phyloP scores from a whole-genome alignment of 768 basidiomycete species.

The Naganishia antarctica region DNA sequence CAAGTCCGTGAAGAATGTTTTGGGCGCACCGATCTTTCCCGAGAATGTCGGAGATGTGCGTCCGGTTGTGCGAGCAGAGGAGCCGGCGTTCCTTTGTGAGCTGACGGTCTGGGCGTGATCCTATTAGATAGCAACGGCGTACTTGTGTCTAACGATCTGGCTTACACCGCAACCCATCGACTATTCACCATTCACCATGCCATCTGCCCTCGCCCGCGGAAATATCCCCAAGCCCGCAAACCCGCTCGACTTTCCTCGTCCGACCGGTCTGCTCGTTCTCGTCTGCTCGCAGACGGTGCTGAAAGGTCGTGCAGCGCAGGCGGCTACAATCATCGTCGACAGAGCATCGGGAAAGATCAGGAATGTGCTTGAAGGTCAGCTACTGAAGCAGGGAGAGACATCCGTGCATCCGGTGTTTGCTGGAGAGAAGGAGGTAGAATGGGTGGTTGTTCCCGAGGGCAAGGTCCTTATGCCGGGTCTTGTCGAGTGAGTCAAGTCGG shows the following conservation, averaged over 20 bases:
- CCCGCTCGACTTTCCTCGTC: constrained; percentile 2
- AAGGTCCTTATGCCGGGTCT: constrained; percentile 69
- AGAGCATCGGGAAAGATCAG: constrained; percentile 60
- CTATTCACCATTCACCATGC: neutral
- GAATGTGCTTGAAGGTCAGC: constrained; percentile 52
- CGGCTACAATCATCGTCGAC: constrained; percentile 66
- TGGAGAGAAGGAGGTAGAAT: constrained; percentile 46
- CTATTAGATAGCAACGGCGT: too few relatives aligned
- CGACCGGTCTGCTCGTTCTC: constrained; percentile 49
- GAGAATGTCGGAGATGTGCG: constrained; percentile 6
- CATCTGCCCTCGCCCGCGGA: neutral
- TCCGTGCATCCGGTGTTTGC: constrained; percentile 36
- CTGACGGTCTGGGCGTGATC: too few relatives aligned
- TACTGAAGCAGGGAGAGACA: constrained; percentile 24
- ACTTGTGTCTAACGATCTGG: neutral
- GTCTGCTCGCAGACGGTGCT: constrained; percentile 61
- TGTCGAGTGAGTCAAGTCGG: constrained; percentile 60
- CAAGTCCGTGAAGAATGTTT: neutral
- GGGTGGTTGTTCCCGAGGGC: constrained; percentile 57
- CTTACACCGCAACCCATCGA: neutral
- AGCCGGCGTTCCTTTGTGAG: neutral
- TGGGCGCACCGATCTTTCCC: constrained; percentile 2
- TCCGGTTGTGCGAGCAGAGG: too few relatives aligned
- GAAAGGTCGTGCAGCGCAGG: constrained; percentile 54
- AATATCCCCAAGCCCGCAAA: neutral